Evolutionary conservation across 345 rosid species (phyloP), one percentile per base, ranked within the genome.

Genomic region (Bretschneidera sinensis): DNA sequence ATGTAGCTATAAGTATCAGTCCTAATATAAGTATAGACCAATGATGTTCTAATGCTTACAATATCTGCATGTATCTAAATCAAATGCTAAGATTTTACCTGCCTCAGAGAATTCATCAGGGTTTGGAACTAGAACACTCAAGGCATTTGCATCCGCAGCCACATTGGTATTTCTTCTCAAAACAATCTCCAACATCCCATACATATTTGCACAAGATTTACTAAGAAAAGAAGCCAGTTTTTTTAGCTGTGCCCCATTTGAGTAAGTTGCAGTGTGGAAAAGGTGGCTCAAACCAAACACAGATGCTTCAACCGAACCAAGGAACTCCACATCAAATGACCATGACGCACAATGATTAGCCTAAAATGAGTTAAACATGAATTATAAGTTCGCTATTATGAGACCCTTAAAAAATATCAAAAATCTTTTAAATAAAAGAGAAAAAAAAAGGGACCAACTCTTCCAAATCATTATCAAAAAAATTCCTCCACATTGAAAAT

Each of bases 271-370:
- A 48, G 77, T 61, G 23, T 71, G 81, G 48, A 85, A 89, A 65
- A 92, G 82, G 75, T 92, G 82, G 74, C 91, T 85, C 63, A 92
- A 77, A 57, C 98, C 98, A 67, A 87, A 92, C 31, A 82, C 89
- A 69, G 92, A 89, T 61, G 88, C 73, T 79, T 92, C 90, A 72
- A 86, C 91, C 28, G 66, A 74, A 59, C 91, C 87, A 31, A 86
- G 77, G 66, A 73, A 75, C 61, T 82, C 78, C 51, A 43, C 51
- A 61, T 39, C 70, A 50, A 14, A 61, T 54, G 79, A 57, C 64
- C 61, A 56, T 51, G 75, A 28, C 13, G 53, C 43, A 56, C 31
- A 48, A 39, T 60, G 71, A 72, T 60, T 60, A 48, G 55, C 72
- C 83, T 83, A 72, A 58, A 52, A 68, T 24, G 57, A 55, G 24